Evolutionary conservation across 441 rosid genomes (phyloP), one percentile per base, ranked within the genome.

Genomic region (Populus hybrid): DNA sequence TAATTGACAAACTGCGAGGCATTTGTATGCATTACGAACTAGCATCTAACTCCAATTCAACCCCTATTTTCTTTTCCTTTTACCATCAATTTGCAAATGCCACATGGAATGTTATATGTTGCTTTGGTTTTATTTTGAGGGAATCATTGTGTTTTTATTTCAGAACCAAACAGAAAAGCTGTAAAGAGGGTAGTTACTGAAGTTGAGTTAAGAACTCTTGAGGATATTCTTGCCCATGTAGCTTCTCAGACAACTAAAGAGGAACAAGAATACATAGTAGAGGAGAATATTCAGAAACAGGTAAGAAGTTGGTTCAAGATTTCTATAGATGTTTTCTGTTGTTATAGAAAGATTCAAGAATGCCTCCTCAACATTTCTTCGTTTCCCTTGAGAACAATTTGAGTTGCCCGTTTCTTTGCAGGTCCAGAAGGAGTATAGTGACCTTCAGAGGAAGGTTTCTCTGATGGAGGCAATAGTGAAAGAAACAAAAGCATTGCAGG

Each of bases 401-500:
- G 46, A 67, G 61, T 74, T 34, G 38, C n/a, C 8, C 69, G 72
- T 74, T 38, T 71, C 78, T 67, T 72, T 83, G 86, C 89, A 91
- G 94, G 77, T 90, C 81, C 86, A 86, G 85, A 85, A 84, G 83
- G 91, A 88, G 78, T 83, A 83, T 68, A 74, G 78, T 80, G 91
- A 87, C 63, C 82, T 87, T 85, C 85, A 91, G 78, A 88, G 84
- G 88, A 89, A 89, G 86, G 78, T 87, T 69, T 86, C 82, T 70
- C 79, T 87, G 84, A 85, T 91, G 87, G 92, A 88, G 83, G 80
- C 78, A 40, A 78, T 88, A 71, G 74, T 76, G 84, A 84, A 85
- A 28, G 88, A 84, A 85, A 86, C 90, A 65, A 84, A 83, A 70
- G 85, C 85, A 72, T 78, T 91, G 80, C 88, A 84, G 66, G 86